phyloP scores from a whole-genome alignment of 352 stramenopile species.

The Globisporangium rhizosaccharum region DNA sequence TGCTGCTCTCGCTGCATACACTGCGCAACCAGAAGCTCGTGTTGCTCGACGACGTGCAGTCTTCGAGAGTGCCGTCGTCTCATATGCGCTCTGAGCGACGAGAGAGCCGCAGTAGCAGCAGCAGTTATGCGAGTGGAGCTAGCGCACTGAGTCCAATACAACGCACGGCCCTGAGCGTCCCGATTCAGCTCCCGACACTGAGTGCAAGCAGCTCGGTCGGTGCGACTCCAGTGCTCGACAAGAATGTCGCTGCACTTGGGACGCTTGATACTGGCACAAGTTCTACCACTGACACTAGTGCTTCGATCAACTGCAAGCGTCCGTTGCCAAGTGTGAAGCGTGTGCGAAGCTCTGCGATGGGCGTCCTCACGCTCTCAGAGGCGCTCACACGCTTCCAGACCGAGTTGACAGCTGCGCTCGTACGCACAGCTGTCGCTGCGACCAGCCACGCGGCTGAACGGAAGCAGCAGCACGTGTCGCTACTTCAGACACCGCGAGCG shows the following conservation, averaged over 20 bases:
- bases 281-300: too few species aligned
- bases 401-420: not conserved
- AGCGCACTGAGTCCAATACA: not conserved
- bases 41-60: not conserved
- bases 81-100: not conserved
- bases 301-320: too few species aligned
- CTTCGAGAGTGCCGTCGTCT: not conserved
- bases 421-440: not conserved
- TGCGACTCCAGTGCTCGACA: not conserved
- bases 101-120: not conserved
- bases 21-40: slow-evolving; percentile 11
- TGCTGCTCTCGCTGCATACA: slow-evolving; percentile 8
- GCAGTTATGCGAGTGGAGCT: not conserved
- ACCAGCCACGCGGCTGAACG: not conserved
- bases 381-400: slow-evolving; percentile 7
- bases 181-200: slow-evolving; percentile 1
- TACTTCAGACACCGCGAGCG: not conserved
- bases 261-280: not conserved
- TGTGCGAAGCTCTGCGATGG: slow-evolving; percentile 4
- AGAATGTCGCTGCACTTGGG: not conserved
- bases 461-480: slow-evolving; percentile 1
- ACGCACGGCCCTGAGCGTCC: not conserved
- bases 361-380: slow-evolving; percentile 16
- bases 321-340: slow-evolving; percentile 2
- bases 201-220: not conserved